Evolutionary conservation across 2,329 filamentous ascomycete species (phyloP).

Genomic region (Periconia macrospinosa): DNA sequence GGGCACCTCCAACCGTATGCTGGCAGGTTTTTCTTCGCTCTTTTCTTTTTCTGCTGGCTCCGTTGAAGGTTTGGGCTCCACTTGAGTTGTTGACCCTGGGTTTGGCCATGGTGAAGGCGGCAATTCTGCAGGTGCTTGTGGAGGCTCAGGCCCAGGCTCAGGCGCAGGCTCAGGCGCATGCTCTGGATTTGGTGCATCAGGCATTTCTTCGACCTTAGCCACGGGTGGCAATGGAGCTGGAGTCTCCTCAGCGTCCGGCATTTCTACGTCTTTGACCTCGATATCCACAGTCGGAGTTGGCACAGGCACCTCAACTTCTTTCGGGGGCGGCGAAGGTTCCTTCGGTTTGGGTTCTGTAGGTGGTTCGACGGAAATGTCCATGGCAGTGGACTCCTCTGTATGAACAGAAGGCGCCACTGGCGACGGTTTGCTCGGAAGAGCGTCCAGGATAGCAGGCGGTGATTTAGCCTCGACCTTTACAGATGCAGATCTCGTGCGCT

Average conservation of each 20-base stretch:
- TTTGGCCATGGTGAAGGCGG: conserved; percentile 36
- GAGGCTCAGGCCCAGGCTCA: conserved; percentile 20
- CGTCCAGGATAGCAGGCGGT: conserved; percentile 36
- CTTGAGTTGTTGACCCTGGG: conserved; percentile 11
- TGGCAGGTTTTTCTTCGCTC: conserved; percentile 16
- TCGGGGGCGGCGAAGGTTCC: conserved; percentile 19
- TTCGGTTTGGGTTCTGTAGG: conserved; percentile 18
- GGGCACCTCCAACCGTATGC: conserved; percentile 35
- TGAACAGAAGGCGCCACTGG: conserved; percentile 28
- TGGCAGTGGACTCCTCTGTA: conserved; percentile 25
- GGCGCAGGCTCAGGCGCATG: not conserved
- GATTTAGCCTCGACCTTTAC: conserved; percentile 38
- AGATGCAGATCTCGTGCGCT: conserved; percentile 39
- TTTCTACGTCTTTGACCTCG: conserved; percentile 47
- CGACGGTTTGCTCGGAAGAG: conserved; percentile 35
- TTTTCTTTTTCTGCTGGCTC: conserved; percentile 12
- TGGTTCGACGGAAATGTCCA: conserved; percentile 29
- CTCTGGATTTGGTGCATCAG: conserved; percentile 23
- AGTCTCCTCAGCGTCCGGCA: conserved; percentile 45
- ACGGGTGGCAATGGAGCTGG: conserved; percentile 15
- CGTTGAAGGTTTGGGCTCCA: conserved; percentile 15
- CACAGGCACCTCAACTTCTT: conserved; percentile 19
- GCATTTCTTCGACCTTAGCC: conserved; percentile 31
- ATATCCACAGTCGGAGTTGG: conserved; percentile 31
- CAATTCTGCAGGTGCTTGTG: conserved; percentile 35